Base-by-base conservation (phyloP, 1,284 basidiomycete genomes). In the Malassezia brasiliensis region DNA sequence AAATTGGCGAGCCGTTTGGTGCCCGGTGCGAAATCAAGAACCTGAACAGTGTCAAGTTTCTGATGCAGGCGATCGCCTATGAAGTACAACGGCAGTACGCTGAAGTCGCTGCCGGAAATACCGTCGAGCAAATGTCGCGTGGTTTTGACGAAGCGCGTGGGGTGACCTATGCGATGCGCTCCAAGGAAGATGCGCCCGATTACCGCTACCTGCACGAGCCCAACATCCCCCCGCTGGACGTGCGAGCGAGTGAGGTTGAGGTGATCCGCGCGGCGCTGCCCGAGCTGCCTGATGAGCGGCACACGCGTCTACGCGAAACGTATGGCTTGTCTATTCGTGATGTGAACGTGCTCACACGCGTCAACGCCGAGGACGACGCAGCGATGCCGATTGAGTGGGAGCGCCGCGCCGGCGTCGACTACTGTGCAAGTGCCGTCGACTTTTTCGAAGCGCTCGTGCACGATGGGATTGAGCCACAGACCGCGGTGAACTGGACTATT, bases 201-300 rank as follows among this genome's bases (percentile, higher is more conserved):
- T 99, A 98, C 75, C 81, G 93, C 7, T 99, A 96, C 77, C 91
- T 99, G 89, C 94, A 94, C 0, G 94, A 98, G 73, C 85, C 89
- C 0, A 96, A 98, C 70, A 77, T 98, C 0, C 88, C 89, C 0
- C 82, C 85, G 0, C 45, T 74, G 6, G 74, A 91, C 5, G 75
- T 96, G n/a, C 56, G 5, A 35, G 62, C 17, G 62, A 66, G 74
- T 75, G 38, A 84, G 84, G 77, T 93, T 14, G 75, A 81, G 0
- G 63, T 67, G 0, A 78, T 90, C 19, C 77, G 77, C n/a, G 62
- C 70, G 0, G 75, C 72, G 0, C 80, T 96, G 68, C 90, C 90
- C 0, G 84, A 88, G 63, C 81, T 96, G 28, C 90, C 90, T 0
- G 81, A 81, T 68, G 79, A 79, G 28, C 85, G 81, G 0, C 81